Base-by-base conservation (phyloP, 2,329 filamentous ascomycete genomes). In the Fusarium lateritium region DNA sequence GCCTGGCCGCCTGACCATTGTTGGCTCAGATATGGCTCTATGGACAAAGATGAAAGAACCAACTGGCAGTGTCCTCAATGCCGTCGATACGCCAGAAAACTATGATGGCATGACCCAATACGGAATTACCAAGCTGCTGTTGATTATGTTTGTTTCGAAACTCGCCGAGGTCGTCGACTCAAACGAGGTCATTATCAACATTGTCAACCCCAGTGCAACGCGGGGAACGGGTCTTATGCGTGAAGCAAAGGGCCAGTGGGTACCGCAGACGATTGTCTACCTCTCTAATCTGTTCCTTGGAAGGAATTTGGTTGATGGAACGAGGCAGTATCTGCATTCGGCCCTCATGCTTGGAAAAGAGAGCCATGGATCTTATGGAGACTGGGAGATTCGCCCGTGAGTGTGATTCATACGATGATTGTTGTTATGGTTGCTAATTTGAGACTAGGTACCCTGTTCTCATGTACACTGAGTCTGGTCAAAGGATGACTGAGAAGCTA, bases 11-110 rank as follows among this genome's bases (percentile, higher is more conserved):
- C 33, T 79, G 17, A 72, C 68, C 15, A 57, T 78, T 15, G 73
- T 79, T 5, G 62, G 60, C 13, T 78, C 77, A 17, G 77, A 76
- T 36, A 66, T 65, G 39, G 68, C 62, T 10, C 64, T 65, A 22
- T 72, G 56, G 66, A 34, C 50, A 1, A 56, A 69, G 11, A 34
- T 77, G 33, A 57, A 63, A 15, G 69, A 72, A 17, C 39, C 44
- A n/a, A 1, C 36, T 4, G 51, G 38, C 7, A 56, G 51, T 24
- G 8, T 60, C 19, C 21, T 59, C 3, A 43, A 60, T n/a, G 14
- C 28, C 5, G 22, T 56, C 3, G 50, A 55, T n/a, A n/a, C n/a
- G 6, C 11, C 24, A 34, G n/a, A 54, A 7, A 13, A 36, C 6
- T 60, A 55, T 15, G 34, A 55, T 17, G 43, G 50, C 10, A 15